phyloP scores from a whole-genome alignment of 805 yeast species.

The Lipomyces starkeyi region DNA sequence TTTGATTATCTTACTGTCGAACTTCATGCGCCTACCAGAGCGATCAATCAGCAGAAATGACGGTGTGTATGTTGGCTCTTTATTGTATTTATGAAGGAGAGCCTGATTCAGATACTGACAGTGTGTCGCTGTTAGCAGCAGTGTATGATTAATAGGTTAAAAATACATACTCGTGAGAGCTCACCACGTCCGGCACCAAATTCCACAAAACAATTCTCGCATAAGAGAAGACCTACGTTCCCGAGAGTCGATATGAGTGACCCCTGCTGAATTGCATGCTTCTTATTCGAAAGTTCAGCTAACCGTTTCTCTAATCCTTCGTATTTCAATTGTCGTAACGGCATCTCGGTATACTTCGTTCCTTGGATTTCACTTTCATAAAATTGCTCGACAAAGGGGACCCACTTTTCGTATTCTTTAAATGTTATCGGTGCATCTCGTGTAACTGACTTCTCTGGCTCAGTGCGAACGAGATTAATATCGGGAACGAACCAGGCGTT shows the following conservation, averaged over 20 bases:
- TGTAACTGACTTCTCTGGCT: neutral
- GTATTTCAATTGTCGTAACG: slow-evolving; percentile 30
- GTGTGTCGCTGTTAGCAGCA: neutral
- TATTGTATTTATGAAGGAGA: slow-evolving; percentile 30
- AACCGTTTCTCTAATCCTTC: slow-evolving; percentile 54
- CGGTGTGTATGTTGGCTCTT: slow-evolving; percentile 3
- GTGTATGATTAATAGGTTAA: neutral
- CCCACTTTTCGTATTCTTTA: slow-evolving; percentile 22
- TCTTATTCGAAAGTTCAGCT: slow-evolving; percentile 59
- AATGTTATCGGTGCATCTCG: neutral
- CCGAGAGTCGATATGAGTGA: slow-evolving; percentile 75
- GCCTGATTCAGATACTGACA: slow-evolving; percentile 39
- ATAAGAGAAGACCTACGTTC: slow-evolving; percentile 49
- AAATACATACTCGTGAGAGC: slow-evolving; percentile 55
- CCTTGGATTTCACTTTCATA: slow-evolving; percentile 41
- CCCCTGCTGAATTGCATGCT: slow-evolving; percentile 84
- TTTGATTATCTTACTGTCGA: slow-evolving; percentile 68
- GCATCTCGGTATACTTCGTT: slow-evolving; percentile 31
- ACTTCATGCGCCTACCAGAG: slow-evolving; percentile 75
- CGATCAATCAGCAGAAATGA: slow-evolving; percentile 72
- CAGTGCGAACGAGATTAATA: slow-evolving; percentile 8
- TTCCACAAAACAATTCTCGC: slow-evolving; percentile 57
- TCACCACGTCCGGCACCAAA: slow-evolving; percentile 95
- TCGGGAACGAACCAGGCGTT: slow-evolving; percentile 30
- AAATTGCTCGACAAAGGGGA: slow-evolving; percentile 9